Evolutionary conservation across 1,284 basidiomycete species (phyloP), one percentile per base, ranked within the genome.

Genomic region (Porphyrellus sp.): DNA sequence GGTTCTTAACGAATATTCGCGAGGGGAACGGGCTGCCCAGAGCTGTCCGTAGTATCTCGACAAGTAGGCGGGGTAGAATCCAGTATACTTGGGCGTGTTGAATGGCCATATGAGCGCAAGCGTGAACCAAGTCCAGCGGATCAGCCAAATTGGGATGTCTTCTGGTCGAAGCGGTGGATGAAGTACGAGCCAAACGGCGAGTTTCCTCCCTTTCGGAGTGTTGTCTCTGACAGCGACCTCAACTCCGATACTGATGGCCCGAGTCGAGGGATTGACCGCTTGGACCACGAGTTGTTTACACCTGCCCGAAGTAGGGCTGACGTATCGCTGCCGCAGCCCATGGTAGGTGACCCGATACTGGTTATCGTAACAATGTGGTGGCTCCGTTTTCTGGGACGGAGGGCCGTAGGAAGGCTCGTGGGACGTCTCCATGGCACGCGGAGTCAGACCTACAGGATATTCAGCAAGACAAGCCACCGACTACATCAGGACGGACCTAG

Each of bases 231-330:
- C 16, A 0, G 2, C 2, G 8, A 43, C 5, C 25, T 64, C 53
- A 3, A 2, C 27, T 9, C 54, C n/a, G n/a, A n/a, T n/a, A 6
- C 27, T 23, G 0, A 15, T 5, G n/a, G 20, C n/a, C 16, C 7
- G 9, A 20, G 0, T 1, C 3, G 18, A 18, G 11, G 63, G 64
- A 35, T 51, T 49, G 27, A 64, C 49, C 16, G 59, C 57, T 40
- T 69, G 67, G n/a, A 69, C 50, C 16, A 30, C 0, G 16, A 68
- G 65, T 13, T 18, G 53, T 43, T 20, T 67, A 25, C 63, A 69
- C 40, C 8, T 61, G 28, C 64, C 63, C 5, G 54, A 58, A 15
- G 44, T 46, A 16, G 61, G 43, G 16, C 63, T 67, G 45, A 63
- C 33, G 20, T 62, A 69, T 55, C 63, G 55, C 23, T 57, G 52